These are phyloP conservation scores for Neurospora pannonica DNA, from an alignment of 495 filamentous ascomycete species.

Conservation along the genomic window DNA sequence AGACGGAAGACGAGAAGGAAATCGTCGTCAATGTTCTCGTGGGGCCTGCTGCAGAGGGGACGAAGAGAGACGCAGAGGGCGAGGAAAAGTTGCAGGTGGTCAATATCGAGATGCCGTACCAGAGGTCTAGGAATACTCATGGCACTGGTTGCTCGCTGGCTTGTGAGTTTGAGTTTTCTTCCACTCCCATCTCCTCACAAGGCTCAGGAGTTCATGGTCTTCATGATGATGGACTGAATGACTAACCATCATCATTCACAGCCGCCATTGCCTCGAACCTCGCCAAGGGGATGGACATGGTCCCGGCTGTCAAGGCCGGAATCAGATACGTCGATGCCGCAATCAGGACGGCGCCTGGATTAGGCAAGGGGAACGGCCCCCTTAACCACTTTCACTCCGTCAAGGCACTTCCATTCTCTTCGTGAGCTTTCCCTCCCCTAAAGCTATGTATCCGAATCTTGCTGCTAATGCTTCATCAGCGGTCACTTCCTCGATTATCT, in stretches of 20 bases:
- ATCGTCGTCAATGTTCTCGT: constrained; percentile 67
- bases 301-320: constrained; percentile 56
- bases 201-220: not conserved
- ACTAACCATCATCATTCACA: constrained; percentile 16
- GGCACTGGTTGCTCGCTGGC: constrained; percentile 94
- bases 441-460: constrained; percentile 6
- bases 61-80: constrained; percentile 7
- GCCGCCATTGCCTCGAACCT: constrained; percentile 85
- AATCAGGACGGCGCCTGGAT: constrained; percentile 62
- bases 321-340: constrained; percentile 76
- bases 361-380: constrained; percentile 78
- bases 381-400: constrained; percentile 91
- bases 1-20: constrained; percentile 46
- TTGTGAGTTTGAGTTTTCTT: constrained; percentile 43
- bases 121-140: constrained; percentile 73
- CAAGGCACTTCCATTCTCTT: constrained; percentile 68
- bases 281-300: constrained; percentile 48
- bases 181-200: not conserved
- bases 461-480: constrained; percentile 29
- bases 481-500: constrained; percentile 78
- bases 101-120: constrained; percentile 58
- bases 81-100: constrained; percentile 13
- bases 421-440: constrained; percentile 43
- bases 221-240: not conserved
- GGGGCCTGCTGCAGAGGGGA: constrained; percentile 34